Evolutionary conservation across 129 eudicot genomes (phyloP).

Genomic region (Chrysanthemum lavandulifolium): DNA sequence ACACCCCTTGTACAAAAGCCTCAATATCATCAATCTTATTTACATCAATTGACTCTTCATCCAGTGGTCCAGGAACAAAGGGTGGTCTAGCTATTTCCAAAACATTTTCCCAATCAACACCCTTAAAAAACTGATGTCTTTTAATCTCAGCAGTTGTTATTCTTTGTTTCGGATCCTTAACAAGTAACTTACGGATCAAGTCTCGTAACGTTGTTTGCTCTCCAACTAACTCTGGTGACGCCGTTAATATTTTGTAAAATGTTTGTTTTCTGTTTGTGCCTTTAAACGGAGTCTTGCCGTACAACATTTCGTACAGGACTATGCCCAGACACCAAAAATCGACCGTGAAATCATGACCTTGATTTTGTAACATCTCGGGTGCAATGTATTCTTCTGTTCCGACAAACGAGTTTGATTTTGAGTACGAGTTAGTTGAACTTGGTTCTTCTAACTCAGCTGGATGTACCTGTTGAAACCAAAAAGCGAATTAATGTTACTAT

Average conservation of each 20-base stretch:
- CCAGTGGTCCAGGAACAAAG: constrained; percentile 55
- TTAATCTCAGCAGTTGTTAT: constrained; percentile 58
- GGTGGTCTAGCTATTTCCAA: constrained; percentile 70
- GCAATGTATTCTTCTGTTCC: constrained; percentile 98
- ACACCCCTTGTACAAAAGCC: constrained; percentile 55
- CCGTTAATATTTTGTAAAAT: constrained; percentile 52
- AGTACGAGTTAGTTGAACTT: constrained; percentile 28
- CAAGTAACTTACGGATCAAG: constrained; percentile 63
- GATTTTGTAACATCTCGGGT: constrained; percentile 66
- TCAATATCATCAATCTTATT: constrained; percentile 74
- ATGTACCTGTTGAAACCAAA: not conserved
- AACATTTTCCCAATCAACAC: constrained; percentile 63
- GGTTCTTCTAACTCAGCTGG: constrained; percentile 25
- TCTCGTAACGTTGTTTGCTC: constrained; percentile 86
- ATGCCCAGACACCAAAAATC: constrained; percentile 93
- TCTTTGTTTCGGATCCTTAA: constrained; percentile 73
- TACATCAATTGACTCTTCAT: constrained; percentile 48
- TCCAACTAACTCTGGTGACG: constrained; percentile 58
- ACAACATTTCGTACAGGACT: constrained; percentile 77
- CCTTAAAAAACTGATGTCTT: constrained; percentile 66
- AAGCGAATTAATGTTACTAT: no score
- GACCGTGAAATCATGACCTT: constrained; percentile 73
- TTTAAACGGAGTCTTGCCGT: constrained; percentile 80
- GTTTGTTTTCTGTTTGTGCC: constrained; percentile 76
- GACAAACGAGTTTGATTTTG: constrained; percentile 84